A percentile compares a stretch with the other conserved stretches of the same genome.
Conservation (phyloP, 495 filamentous ascomycete species). For the Hyaloscypha finlandica region DNA sequence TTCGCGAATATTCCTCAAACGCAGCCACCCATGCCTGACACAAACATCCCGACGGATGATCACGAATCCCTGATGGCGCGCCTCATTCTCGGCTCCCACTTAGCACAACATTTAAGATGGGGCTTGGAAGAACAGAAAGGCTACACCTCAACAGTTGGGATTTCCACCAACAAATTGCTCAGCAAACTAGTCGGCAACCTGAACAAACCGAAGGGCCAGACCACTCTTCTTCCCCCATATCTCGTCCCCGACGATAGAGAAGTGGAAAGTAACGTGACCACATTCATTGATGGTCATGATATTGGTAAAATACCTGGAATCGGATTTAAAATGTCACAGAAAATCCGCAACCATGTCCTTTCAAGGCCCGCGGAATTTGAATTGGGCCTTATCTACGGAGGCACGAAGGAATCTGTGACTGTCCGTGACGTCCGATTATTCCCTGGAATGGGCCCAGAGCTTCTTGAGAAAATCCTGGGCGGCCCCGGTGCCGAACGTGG, state of each 20-base stretch:
- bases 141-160: constrained; percentile 84
- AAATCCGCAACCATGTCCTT: constrained; percentile 64
- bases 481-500: constrained; percentile 69
- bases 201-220: constrained; percentile 86
- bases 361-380: constrained; percentile 44
- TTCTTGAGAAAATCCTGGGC: constrained; percentile 64
- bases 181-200: constrained; percentile 83
- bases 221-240: constrained; percentile 72
- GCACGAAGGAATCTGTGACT: constrained; percentile 57
- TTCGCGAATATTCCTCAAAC: constrained; percentile 43
- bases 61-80: constrained; percentile 46
- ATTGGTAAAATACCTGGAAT: constrained; percentile 87
- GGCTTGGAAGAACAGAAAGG: constrained; percentile 76
- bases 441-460: constrained; percentile 58
- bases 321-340: constrained; percentile 73
- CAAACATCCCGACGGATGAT: constrained; percentile 11
- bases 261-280: constrained; percentile 51
- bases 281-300: constrained; percentile 74
- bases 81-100: constrained; percentile 70
- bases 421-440: constrained; percentile 65
- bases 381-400: constrained; percentile 43
- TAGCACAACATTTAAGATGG: constrained; percentile 69
- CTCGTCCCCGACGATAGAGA: constrained; percentile 25
- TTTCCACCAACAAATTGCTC: constrained; percentile 81
- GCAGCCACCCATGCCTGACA: constrained; percentile 13